Conservation (phyloP, 2,329 filamentous ascomycete species). For the Emergomyces orientalis region DNA sequence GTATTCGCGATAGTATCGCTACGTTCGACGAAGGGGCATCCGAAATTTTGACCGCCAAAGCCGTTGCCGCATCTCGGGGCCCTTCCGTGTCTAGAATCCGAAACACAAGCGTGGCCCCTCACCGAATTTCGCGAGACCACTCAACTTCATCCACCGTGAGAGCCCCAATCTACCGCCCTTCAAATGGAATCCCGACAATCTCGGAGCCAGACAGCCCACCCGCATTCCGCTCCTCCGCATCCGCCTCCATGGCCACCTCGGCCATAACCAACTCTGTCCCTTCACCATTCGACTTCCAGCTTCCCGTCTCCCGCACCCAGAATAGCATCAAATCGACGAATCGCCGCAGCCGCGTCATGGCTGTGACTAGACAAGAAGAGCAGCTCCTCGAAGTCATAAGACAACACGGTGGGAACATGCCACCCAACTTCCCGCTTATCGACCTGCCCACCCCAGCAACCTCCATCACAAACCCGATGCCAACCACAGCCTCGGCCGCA, state of each 20-base stretch:
- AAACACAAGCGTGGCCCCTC: not conserved
- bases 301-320: slow-evolving; percentile 7
- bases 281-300: slow-evolving; percentile 13
- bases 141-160: slow-evolving; percentile 24
- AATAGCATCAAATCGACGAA: slow-evolving; percentile 21
- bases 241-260: not conserved
- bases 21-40: slow-evolving; percentile 34
- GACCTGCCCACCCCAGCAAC: slow-evolving; percentile 8
- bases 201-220: slow-evolving; percentile 25
- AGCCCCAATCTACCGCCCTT: slow-evolving; percentile 22
- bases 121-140: slow-evolving; percentile 14
- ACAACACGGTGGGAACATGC: slow-evolving; percentile 40
- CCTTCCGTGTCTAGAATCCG: slow-evolving; percentile 20
- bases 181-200: slow-evolving; percentile 27
- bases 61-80: slow-evolving; percentile 27
- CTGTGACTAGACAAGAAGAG: slow-evolving; percentile 47
- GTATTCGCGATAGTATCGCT: slow-evolving; percentile 31
- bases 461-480: not conserved
- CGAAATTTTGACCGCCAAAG: slow-evolving; percentile 37
- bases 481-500: slow-evolving; percentile 7
- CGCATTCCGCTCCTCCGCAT: not conserved
- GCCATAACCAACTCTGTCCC: not conserved
- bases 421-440: slow-evolving; percentile 30
- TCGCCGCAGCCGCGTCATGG: slow-evolving; percentile 41
- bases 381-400: slow-evolving; percentile 44